Base-by-base conservation (phyloP, 2,329 filamentous ascomycete genomes). In the Cadophora sp. region DNA sequence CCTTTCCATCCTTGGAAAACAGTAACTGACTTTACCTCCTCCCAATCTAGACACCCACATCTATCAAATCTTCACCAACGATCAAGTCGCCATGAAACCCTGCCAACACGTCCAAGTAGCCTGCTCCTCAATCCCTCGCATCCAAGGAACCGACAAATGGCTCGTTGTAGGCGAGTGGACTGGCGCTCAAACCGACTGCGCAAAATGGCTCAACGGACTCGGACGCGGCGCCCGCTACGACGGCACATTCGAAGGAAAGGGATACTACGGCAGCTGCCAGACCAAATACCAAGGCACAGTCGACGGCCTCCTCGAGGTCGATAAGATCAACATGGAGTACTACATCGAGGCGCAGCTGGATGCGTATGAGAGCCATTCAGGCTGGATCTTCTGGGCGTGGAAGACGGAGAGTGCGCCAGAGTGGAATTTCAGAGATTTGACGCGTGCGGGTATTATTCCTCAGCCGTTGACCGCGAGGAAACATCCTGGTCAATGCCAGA, bases 181-280 rank as follows among this genome's bases (percentile, higher is more conserved):
- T 13, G 79, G 79, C 4, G 78, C 77, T 5, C 81, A 79, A 58
- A 81, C 81, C 53, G 79, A 82, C 68, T 82, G 80, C 69, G 80
- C 78, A 18, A 77, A 82, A 67, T 84, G 78, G 73, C 71, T 82
- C 48, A 87, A 87, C 68, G 87, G 89, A 50, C 84, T 84, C 59
- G 86, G 85, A 6, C 80, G 85, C 53, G 88, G 88, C 20, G 84
- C 88, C n/a, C 83, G 89, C 43, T 79, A 81, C 65, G 79, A 83
- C 64, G 79, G 78, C 2, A 78, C 76, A 6, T 78, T 79, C 0
- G 69, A 76, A 1, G 78, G 76, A 7, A 69, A 66, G 0, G 80
- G 79, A 68, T 75, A 71, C 24, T 73, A 73, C 7, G 74, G 76
- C 4, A 76, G 76, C 59, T 82, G 80, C 66, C 77, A 81, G 36